Evolutionary conservation across 768 basidiomycete genomes (phyloP).

Genomic region (Lyophyllum atratum): DNA sequence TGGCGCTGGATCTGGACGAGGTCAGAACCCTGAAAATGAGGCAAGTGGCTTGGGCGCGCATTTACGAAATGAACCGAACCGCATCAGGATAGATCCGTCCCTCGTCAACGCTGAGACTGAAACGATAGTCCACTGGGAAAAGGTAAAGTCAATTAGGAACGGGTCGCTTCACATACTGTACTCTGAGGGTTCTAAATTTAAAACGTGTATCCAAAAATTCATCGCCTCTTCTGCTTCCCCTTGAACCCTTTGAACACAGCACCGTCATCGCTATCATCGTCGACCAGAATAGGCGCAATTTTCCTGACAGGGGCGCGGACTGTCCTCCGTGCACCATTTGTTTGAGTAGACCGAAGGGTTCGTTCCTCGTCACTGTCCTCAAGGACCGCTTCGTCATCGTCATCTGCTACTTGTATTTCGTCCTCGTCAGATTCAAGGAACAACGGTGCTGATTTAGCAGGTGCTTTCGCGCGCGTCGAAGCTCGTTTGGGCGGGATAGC

Average conservation of each 20-base stretch:
- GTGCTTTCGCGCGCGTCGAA: conserved; percentile 20
- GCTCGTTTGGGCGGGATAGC: conserved; percentile 21
- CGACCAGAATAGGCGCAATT: conserved; percentile 41
- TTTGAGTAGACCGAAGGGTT: conserved; percentile 29
- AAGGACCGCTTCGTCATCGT: conserved; percentile 24
- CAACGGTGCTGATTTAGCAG: conserved; percentile 41
- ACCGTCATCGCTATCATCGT: conserved; percentile 74
- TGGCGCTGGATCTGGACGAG: not conserved
- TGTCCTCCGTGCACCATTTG: conserved; percentile 22
- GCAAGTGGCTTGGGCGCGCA: not conserved
- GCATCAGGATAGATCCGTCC: not conserved
- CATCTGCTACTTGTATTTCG: conserved; percentile 19
- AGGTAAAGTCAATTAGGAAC: not conserved
- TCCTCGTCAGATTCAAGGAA: conserved; percentile 56
- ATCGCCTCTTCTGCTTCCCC: conserved; percentile 23
- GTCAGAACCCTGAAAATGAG: not conserved
- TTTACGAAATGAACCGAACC: not conserved
- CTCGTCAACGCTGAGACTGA: not conserved
- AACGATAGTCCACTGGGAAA: not conserved
- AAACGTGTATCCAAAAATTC: not conserved
- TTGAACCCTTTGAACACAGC: conserved; percentile 69
- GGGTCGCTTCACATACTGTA: not conserved
- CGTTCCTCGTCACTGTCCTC: conserved; percentile 26
- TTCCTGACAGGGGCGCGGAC: conserved; percentile 30
- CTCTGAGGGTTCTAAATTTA: not conserved